A percentile compares a stretch with the other conserved stretches of the same genome.
Evolutionary conservation across 2,329 filamentous ascomycete genomes (phyloP).

Genomic region (Xylariaceae sp.): DNA sequence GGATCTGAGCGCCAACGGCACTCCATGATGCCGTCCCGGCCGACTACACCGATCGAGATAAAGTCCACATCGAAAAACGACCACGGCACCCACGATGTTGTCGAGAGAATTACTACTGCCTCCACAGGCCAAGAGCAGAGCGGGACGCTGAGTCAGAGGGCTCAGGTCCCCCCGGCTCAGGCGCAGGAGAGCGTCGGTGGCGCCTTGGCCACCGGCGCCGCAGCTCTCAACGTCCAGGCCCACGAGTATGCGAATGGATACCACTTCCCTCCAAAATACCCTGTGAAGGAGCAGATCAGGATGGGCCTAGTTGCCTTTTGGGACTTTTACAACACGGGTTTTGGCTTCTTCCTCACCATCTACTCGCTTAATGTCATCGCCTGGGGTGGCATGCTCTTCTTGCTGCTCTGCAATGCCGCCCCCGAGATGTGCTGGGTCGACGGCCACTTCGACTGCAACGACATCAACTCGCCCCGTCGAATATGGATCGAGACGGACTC

Average conservation of each 20-base stretch:
- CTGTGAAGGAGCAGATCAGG: slow-evolving; percentile 49
- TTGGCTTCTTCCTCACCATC: slow-evolving; percentile 69
- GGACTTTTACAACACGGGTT: slow-evolving; percentile 65
- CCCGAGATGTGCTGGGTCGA: slow-evolving; percentile 60
- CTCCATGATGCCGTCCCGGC: background rate
- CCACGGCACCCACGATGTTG: slow-evolving; percentile 5
- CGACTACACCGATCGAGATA: background rate
- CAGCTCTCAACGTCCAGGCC: slow-evolving; percentile 12
- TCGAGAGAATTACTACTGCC: slow-evolving; percentile 12
- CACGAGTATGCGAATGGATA: slow-evolving; percentile 53
- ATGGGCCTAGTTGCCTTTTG: slow-evolving; percentile 56
- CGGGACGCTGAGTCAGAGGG: slow-evolving; percentile 12
- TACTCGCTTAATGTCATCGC: slow-evolving; percentile 79
- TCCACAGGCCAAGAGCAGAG: slow-evolving; percentile 13
- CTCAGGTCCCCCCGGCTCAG: slow-evolving; percentile 9
- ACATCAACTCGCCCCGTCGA: slow-evolving; percentile 67
- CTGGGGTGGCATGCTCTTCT: slow-evolving; percentile 87
- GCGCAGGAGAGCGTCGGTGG: slow-evolving; percentile 14
- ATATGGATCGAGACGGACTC: slow-evolving; percentile 82
- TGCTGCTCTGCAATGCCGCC: slow-evolving; percentile 68
- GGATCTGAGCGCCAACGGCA: no score
- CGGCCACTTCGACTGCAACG: slow-evolving; percentile 50
- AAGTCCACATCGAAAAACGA: background rate
- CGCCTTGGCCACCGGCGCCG: slow-evolving; percentile 26
- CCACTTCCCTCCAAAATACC: slow-evolving; percentile 55